Evolutionary conservation across 2,329 filamentous ascomycete species (phyloP).

Genomic region (Hyphodiscus sp.): DNA sequence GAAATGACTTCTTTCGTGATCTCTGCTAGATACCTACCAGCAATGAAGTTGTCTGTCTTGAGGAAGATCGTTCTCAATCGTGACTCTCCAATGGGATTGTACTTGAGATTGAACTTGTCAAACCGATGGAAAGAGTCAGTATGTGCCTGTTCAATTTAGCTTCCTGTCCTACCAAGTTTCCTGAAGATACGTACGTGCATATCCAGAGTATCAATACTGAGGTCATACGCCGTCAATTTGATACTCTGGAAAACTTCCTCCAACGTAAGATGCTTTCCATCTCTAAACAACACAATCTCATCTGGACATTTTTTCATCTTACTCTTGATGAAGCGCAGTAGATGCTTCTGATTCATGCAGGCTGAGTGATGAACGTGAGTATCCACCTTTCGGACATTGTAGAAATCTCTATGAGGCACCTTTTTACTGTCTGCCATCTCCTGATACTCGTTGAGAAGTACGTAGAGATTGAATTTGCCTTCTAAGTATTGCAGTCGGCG

Average conservation of each 20-base stretch:
- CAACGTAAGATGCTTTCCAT: constrained; percentile 86
- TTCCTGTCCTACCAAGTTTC: neutral
- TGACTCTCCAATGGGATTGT: constrained; percentile 95
- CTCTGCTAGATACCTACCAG: constrained; percentile 91
- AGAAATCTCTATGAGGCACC: constrained; percentile 96
- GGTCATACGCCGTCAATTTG: constrained; percentile 91
- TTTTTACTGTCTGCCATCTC: constrained; percentile 97
- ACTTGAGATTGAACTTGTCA: constrained; percentile 99
- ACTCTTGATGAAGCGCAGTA: constrained; percentile 97
- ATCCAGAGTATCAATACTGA: constrained; percentile 96
- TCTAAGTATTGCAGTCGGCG: constrained; percentile 91
- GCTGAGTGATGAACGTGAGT: constrained; percentile 99
- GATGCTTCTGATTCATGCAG: constrained; percentile 99
- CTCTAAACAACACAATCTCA: constrained; percentile 85
- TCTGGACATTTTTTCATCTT: constrained; percentile 99
- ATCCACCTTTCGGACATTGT: constrained; percentile 97
- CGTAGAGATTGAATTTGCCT: constrained; percentile 93
- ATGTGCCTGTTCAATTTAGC: constrained; percentile 57
- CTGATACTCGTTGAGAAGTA: constrained; percentile 91
- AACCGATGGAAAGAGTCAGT: constrained; percentile 98
- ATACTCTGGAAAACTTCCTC: constrained; percentile 95
- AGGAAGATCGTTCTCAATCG: constrained; percentile 95
- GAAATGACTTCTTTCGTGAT: constrained; percentile 98
- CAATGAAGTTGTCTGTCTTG: constrained; percentile 97
- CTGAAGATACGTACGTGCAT: constrained; percentile 74